phyloP scores from a whole-genome alignment of 805 yeast genomes.

The Wickerhamiella shivajii region DNA sequence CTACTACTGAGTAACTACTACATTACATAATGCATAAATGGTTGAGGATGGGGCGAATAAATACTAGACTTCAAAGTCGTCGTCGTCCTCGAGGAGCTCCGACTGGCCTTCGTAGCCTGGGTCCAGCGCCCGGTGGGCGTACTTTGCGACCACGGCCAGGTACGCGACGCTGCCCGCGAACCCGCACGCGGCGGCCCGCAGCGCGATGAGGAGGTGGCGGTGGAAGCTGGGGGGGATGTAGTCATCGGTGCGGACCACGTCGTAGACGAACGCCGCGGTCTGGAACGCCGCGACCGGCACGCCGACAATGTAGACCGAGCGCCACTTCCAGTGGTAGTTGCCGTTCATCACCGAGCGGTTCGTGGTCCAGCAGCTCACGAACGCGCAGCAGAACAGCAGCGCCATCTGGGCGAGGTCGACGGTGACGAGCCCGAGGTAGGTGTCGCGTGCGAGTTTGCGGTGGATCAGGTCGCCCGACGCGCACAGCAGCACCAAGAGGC shows the following conservation, averaged over 20 bases:
- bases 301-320: slow-evolving; percentile 10
- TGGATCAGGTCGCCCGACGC: slow-evolving; percentile 4
- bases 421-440: slow-evolving; percentile 8
- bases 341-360: slow-evolving; percentile 13
- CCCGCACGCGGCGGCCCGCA: slow-evolving; percentile 13
- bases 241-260: background rate
- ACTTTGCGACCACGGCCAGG: slow-evolving; percentile 16
- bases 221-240: background rate
- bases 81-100: slow-evolving; percentile 19
- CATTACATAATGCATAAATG: too few relatives aligned
- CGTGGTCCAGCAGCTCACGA: slow-evolving; percentile 12
- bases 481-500: slow-evolving; percentile 1
- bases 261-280: slow-evolving; percentile 3
- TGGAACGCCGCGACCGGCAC: slow-evolving; percentile 8
- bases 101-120: slow-evolving; percentile 18
- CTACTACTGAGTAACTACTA: too few relatives aligned
- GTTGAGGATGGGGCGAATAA: too few relatives aligned
- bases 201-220: background rate
- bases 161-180: slow-evolving; percentile 16
- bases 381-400: slow-evolving; percentile 16
- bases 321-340: slow-evolving; percentile 18
- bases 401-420: slow-evolving; percentile 12
- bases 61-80: slow-evolving; percentile 12
- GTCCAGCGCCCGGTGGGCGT: slow-evolving; percentile 17
- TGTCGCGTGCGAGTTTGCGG: slow-evolving; percentile 1